These are phyloP conservation scores for Suillus placidus DNA, from an alignment of 768 basidiomycete species.

Conservation along the genomic window DNA sequence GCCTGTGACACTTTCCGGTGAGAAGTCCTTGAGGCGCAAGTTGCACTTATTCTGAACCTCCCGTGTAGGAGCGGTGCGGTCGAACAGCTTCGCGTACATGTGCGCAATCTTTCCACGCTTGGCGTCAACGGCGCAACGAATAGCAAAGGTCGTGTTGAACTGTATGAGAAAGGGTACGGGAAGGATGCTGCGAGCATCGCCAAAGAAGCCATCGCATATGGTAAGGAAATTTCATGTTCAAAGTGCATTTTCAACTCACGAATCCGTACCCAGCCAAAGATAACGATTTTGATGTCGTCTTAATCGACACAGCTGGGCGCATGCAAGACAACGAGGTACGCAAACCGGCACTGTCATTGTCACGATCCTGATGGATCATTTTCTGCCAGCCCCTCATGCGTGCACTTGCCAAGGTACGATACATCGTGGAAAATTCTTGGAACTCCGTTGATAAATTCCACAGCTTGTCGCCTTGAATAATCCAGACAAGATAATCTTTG, in stretches of 20 bases:
- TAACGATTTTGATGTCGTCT: slow-evolving; percentile 91
- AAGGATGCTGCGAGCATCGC: slow-evolving; percentile 99
- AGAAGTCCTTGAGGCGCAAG: slow-evolving; percentile 19
- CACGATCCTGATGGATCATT: slow-evolving; percentile 11
- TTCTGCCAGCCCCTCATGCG: slow-evolving; percentile 85
- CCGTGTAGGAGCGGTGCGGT: slow-evolving; percentile 85
- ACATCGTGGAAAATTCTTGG: neutral
- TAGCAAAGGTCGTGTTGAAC: slow-evolving; percentile 81
- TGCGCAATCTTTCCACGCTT: slow-evolving; percentile 89
- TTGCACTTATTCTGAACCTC: slow-evolving; percentile 3
- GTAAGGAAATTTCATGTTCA: slow-evolving; percentile 43
- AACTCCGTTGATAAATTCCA: neutral
- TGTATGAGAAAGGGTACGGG: slow-evolving; percentile 96
- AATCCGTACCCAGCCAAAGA: slow-evolving; percentile 63
- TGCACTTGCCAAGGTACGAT: slow-evolving; percentile 85
- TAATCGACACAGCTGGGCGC: slow-evolving; percentile 96
- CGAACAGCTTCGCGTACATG: slow-evolving; percentile 96
- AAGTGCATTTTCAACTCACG: slow-evolving; percentile 13
- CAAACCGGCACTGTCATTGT: neutral
- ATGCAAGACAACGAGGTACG: slow-evolving; percentile 99
- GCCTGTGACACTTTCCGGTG: slow-evolving; percentile 97
- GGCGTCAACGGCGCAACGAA: slow-evolving; percentile 66
- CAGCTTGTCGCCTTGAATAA: slow-evolving; percentile 91
- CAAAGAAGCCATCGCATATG: slow-evolving; percentile 90
- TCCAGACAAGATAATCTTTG: slow-evolving; percentile 97